Evolutionary conservation across 371 early-diverging fungal genomes (phyloP).

Genomic region (Thermomucor indicae-seudaticae): DNA sequence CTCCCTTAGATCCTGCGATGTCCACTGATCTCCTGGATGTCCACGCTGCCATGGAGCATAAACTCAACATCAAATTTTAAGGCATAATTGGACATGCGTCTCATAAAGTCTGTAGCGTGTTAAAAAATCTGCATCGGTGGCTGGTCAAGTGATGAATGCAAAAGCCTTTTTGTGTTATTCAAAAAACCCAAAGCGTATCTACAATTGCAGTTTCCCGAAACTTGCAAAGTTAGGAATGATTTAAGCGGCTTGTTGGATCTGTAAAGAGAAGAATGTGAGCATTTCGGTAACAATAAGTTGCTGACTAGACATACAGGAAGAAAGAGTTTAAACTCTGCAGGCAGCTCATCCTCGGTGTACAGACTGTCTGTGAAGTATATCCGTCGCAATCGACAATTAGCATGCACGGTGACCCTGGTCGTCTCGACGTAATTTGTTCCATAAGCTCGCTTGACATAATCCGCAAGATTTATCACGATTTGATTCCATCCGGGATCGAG

Average conservation of each 20-base stretch:
- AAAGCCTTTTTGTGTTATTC: too few species aligned
- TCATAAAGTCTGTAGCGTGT: too few species aligned
- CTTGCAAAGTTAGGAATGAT: too few species aligned
- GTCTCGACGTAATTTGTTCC: conserved; percentile 90
- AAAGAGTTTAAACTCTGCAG: conserved; percentile 89
- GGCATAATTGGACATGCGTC: too few species aligned
- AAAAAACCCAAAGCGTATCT: too few species aligned
- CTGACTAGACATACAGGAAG: too few species aligned
- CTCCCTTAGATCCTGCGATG: conserved; percentile 51
- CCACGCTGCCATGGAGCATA: conserved; percentile 66
- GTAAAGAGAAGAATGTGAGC: too few species aligned
- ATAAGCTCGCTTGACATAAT: conserved; percentile 83
- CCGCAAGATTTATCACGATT: conserved; percentile 82
- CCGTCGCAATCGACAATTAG: conserved; percentile 84
- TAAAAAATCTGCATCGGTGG: too few species aligned
- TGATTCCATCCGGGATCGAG: conserved; percentile 97
- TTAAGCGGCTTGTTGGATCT: too few species aligned
- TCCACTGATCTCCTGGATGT: conserved; percentile 62
- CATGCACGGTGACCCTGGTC: conserved; percentile 84
- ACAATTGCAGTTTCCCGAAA: too few species aligned
- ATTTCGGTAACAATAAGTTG: too few species aligned
- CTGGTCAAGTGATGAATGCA: too few species aligned
- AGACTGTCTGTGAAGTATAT: conserved; percentile 90
- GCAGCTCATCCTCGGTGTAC: conserved; percentile 89
- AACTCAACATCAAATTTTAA: conserved; percentile 36